Percentiles rank a stretch among this genome's conserved stretches.
phyloP scores from a whole-genome alignment of 306 rosid genomes.

The Acacia melanoxylon region DNA sequence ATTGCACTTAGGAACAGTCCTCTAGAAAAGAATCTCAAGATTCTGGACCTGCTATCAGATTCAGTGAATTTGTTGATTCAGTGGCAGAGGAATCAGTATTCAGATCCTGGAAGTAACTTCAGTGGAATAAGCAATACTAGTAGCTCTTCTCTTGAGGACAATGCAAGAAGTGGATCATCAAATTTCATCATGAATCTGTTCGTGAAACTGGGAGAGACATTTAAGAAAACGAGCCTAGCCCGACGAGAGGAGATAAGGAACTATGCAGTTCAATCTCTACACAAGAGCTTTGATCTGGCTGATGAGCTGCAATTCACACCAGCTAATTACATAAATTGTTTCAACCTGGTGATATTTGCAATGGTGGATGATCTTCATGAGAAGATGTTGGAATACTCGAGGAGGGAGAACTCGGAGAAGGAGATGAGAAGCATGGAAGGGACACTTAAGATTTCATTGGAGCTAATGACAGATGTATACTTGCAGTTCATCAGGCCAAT shows the following conservation, averaged over 20 bases:
- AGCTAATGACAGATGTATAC: conserved; percentile 68
- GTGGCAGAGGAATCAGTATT: conserved; percentile 56
- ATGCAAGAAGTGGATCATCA: conserved; percentile 40
- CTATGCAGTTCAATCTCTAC: conserved; percentile 71
- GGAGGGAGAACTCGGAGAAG: conserved; percentile 80
- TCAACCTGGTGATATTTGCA: conserved; percentile 74
- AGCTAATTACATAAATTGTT: conserved; percentile 58
- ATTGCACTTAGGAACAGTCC: conserved; percentile 83
- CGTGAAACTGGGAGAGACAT: conserved; percentile 80
- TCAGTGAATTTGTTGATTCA: conserved; percentile 63
- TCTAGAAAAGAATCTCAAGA: conserved; percentile 69
- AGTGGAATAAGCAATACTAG: conserved; percentile 57
- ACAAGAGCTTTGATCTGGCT: conserved; percentile 61
- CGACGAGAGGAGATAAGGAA: conserved; percentile 89
- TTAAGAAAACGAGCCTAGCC: conserved; percentile 71
- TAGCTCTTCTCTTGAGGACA: conserved; percentile 64
- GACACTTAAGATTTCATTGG: conserved; percentile 77
- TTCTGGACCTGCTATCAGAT: conserved; percentile 62
- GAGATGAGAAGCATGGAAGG: conserved; percentile 95
- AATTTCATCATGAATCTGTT: conserved; percentile 61
- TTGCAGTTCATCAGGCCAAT: conserved; percentile 62
- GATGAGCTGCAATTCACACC: conserved; percentile 66
- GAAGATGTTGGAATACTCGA: conserved; percentile 88
- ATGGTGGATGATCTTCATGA: conserved; percentile 94
- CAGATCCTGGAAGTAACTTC: conserved; percentile 56